Evolutionary conservation across 2,329 filamentous ascomycete species (phyloP).

Genomic region (Elsinoe perseae): DNA sequence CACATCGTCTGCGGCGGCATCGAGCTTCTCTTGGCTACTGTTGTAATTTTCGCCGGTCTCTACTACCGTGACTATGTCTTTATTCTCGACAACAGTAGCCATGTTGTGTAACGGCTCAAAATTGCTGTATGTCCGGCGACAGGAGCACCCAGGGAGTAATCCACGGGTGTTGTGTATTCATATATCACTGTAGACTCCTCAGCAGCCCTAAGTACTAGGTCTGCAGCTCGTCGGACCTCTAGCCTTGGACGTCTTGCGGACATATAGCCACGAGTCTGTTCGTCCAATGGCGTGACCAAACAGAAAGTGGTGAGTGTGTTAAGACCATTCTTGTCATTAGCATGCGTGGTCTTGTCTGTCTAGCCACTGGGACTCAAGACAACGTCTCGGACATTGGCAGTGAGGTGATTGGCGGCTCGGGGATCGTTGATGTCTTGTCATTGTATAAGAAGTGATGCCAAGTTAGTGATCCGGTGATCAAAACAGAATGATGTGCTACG

Average conservation of each 20-base stretch:
- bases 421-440: not conserved
- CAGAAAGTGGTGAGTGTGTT: not conserved
- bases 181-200: no score
- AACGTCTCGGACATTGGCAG: not conserved
- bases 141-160: no score
- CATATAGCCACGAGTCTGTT: no score
- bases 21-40: conserved; percentile 1
- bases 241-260: no score
- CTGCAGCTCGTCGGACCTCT: no score
- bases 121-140: no score
- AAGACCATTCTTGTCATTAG: no score
- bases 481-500: not conserved
- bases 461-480: conserved; percentile 3
- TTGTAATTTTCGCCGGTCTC: not conserved
- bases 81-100: not conserved
- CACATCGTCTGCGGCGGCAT: not conserved
- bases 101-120: no score
- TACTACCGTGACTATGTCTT: not conserved
- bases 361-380: not conserved
- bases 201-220: no score
- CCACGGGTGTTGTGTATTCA: no score
- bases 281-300: no score
- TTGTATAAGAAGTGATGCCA: not conserved
- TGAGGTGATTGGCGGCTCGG: not conserved
- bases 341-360: not conserved